Conservation (phyloP, 2,329 filamentous ascomycete genomes). For the Aspergillus japonicus region DNA sequence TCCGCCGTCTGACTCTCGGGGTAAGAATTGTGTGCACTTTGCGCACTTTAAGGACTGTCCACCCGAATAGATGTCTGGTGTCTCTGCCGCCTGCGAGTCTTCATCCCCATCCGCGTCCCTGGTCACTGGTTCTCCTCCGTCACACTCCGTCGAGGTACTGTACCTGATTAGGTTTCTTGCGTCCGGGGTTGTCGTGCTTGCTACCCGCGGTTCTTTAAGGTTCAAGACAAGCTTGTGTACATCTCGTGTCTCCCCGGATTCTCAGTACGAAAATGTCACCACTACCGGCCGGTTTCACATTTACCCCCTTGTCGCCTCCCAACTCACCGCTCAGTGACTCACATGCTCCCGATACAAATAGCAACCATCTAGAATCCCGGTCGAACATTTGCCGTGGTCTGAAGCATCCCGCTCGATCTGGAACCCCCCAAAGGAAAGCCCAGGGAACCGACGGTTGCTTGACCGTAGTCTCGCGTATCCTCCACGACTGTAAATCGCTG, state of each 20-base stretch:
- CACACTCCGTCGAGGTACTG: conserved; percentile 2
- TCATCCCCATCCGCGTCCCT: background rate
- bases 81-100: background rate
- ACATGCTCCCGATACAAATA: background rate
- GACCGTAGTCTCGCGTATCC: background rate
- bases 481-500: background rate
- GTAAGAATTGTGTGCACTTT: background rate
- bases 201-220: conserved; percentile 2
- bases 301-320: background rate
- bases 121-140: background rate
- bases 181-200: background rate
- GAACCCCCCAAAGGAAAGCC: background rate
- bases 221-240: conserved; percentile 1
- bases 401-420: background rate
- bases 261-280: background rate
- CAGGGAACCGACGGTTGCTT: background rate
- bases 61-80: background rate
- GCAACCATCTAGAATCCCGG: background rate
- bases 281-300: background rate
- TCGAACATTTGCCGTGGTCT: background rate
- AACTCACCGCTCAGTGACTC: background rate
- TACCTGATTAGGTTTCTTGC: conserved; percentile 4
- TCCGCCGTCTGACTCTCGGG: conserved; percentile 13
- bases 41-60: background rate
- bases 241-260: background rate